A percentile compares a stretch with the other conserved stretches of the same genome.
These are phyloP conservation scores for Colletotrichum karsti DNA, from an alignment of 2,329 filamentous ascomycete genomes.

Conservation along the genomic window DNA sequence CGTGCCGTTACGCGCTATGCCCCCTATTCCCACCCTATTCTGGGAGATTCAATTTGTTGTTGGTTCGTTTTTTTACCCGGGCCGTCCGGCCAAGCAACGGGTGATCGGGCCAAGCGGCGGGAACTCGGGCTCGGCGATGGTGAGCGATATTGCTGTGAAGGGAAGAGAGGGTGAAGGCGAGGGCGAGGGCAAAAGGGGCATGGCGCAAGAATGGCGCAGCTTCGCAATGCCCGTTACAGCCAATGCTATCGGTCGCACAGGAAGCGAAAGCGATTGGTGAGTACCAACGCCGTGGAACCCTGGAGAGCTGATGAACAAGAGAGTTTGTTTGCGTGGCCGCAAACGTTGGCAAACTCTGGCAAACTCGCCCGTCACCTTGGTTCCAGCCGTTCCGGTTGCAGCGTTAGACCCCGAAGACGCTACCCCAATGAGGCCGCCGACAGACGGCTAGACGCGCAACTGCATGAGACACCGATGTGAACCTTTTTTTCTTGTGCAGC, in stretches of 20 bases:
- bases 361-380: neutral
- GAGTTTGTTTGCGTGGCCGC: neutral
- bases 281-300: slow-evolving; percentile 3
- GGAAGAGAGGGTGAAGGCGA: neutral
- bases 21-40: slow-evolving; percentile 9
- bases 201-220: slow-evolving; percentile 16
- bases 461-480: neutral
- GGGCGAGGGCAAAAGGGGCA: neutral
- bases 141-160: neutral
- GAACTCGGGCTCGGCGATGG: slow-evolving; percentile 3
- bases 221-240: neutral
- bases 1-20: neutral
- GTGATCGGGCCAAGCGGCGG: neutral
- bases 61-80: neutral
- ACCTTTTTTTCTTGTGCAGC: neutral
- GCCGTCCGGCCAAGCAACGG: slow-evolving; percentile 17
- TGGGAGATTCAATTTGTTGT: neutral
- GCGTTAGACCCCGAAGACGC: neutral
- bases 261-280: slow-evolving; percentile 7
- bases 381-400: slow-evolving; percentile 1
- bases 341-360: neutral
- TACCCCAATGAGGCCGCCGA: neutral
- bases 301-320: slow-evolving; percentile 10
- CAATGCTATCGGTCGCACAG: neutral
- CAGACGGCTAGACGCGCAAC: neutral